Base-by-base conservation (phyloP, 108 stramenopile species). In the Skeletonema menzelii region DNA sequence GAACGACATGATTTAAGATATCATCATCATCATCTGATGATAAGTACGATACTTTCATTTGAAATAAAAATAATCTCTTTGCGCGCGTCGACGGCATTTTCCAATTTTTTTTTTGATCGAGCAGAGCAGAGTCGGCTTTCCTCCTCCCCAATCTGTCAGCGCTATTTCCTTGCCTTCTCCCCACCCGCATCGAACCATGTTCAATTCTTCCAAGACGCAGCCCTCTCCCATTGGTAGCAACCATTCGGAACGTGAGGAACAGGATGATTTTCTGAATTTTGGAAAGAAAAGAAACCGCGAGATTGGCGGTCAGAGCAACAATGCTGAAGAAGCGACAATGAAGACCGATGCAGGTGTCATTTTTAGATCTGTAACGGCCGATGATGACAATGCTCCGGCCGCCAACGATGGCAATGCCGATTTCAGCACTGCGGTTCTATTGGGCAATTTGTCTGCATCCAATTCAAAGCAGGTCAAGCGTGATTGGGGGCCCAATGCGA, bases 261-360 rank as follows among this genome's bases (percentile, higher is more conserved):
- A 64, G 1, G 72, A 63, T 42, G 72, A 63, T 19, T 34, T 64
- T 24, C 14, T 64, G 14, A 47, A 35, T 32, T 14, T 63, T 4
- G 4, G 44, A 26, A 72, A 63, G 63, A 72, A 72, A 40, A 62
- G 63, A 28, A 34, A 63, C 1, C 55, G 8, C 19, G 59, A 60
- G 59, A 4, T n/a, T 15, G 15, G 15, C 4, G 15, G 3, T 42
- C 40, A 42, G 15, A n/a, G 40, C 40, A 42, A 42, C 40, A 42
- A 42, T 42, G 40, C 40, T 42, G 59, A 19, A 15, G n/a, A n/a
- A 3, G 20, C 5, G 32, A 35, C 34, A 35, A 60, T 60, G 59
- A 19, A 17, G 26, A 30, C 59, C 34, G 30, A 24, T 20, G 59
- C 37, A 24, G 14, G 28, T 34, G n/a, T 32, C 31, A 60, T 24